These are phyloP conservation scores for Powellomyces hirtus DNA, from an alignment of 192 early-diverging fungal genomes.

Conservation along the genomic window DNA sequence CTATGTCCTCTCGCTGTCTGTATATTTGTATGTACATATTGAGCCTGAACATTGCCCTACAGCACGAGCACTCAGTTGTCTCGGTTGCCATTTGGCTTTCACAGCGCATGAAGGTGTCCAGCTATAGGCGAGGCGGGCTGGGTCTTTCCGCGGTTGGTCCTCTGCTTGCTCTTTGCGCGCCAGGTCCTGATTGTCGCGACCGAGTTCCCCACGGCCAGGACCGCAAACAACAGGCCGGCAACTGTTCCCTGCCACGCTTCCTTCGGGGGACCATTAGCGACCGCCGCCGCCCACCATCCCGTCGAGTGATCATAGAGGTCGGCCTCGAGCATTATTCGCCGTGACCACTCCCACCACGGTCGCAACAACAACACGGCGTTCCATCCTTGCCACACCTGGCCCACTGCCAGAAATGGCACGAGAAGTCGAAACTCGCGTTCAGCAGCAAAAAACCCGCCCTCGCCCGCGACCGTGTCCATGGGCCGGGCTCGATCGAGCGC, in stretches of 20 bases:
- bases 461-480: constrained; percentile 46
- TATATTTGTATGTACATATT: too few relatives aligned
- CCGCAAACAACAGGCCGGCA: constrained; percentile 25
- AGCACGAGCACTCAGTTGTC: too few relatives aligned
- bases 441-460: constrained; percentile 29
- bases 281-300: background rate
- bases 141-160: background rate
- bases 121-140: background rate
- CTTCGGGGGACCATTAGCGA: background rate
- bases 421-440: constrained; percentile 33
- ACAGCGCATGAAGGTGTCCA: background rate
- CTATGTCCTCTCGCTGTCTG: too few relatives aligned
- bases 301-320: too few relatives aligned
- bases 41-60: too few relatives aligned
- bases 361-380: constrained; percentile 19
- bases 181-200: constrained; percentile 33
- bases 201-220: constrained; percentile 41
- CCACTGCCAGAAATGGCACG: constrained; percentile 35
- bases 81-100: too few relatives aligned
- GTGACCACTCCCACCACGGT: constrained; percentile 16
- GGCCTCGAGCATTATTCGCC: too few relatives aligned
- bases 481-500: constrained; percentile 42
- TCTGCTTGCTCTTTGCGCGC: constrained; percentile 20
- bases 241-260: constrained; percentile 23
- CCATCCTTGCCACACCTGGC: constrained; percentile 40